Conservation (phyloP, 148 eudicot species). For the Silene latifolia region DNA sequence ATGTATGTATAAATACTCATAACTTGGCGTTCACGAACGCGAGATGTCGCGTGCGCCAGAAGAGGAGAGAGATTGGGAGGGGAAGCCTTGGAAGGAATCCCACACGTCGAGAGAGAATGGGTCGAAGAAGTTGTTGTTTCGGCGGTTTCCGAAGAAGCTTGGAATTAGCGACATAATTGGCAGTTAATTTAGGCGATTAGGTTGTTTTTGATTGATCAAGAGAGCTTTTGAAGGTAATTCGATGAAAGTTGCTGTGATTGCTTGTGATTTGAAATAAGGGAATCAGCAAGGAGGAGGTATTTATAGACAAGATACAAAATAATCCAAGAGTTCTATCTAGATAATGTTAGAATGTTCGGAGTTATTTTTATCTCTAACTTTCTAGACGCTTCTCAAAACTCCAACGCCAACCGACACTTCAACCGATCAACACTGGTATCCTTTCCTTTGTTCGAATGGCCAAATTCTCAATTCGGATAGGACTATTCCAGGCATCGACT, state of each 20-base stretch:
- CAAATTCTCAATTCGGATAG: no score
- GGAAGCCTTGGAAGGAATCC: slow-evolving; percentile 26
- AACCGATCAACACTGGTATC: no score
- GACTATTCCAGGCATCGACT: no score
- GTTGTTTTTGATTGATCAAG: no score
- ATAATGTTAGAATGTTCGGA: not conserved
- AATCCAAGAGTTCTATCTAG: slow-evolving; percentile 21
- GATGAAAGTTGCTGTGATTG: not conserved
- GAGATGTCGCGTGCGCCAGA: slow-evolving; percentile 14
- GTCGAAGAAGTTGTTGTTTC: slow-evolving; percentile 14
- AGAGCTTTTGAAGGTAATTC: no score
- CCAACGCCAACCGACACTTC: no score
- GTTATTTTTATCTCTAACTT: no score
- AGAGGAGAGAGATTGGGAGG: slow-evolving; percentile 16
- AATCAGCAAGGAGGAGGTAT: not conserved
- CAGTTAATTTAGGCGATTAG: no score
- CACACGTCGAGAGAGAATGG: slow-evolving; percentile 22
- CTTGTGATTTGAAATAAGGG: not conserved
- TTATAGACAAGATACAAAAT: not conserved
- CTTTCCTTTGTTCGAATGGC: no score
- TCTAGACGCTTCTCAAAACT: no score
- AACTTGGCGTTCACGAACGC: slow-evolving; percentile 13
- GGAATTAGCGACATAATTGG: slow-evolving; percentile 30
- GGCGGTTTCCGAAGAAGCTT: slow-evolving; percentile 27
- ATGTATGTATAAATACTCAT: no score